These are phyloP conservation scores for Flaveria floridana DNA, from an alignment of 140 eudicot genomes.

Conservation along the genomic window DNA sequence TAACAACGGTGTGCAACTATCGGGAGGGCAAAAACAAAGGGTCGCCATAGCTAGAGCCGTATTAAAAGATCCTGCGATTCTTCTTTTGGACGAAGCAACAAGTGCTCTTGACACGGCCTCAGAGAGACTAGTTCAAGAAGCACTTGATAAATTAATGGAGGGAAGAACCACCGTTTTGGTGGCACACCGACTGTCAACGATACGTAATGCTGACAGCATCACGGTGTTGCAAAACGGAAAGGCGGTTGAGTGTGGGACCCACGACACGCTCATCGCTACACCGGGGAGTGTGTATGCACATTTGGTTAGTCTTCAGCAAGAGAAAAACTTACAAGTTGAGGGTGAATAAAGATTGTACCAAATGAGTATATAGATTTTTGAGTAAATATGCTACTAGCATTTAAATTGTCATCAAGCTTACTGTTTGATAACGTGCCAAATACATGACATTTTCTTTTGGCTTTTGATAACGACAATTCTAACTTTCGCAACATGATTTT, in stretches of 20 bases:
- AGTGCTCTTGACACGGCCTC: constrained; percentile 78
- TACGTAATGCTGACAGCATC: constrained; percentile 60
- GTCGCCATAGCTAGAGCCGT: constrained; percentile 89
- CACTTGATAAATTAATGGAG: constrained; percentile 64
- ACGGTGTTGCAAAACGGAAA: constrained; percentile 68
- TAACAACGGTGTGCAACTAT: constrained; percentile 63
- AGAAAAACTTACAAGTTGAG: constrained; percentile 28
- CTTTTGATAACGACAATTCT: not conserved
- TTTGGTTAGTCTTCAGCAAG: constrained; percentile 59
- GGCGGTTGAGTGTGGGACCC: constrained; percentile 66
- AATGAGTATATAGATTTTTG: not conserved
- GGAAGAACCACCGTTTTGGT: constrained; percentile 67
- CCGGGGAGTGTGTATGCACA: constrained; percentile 51
- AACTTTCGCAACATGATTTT: not conserved
- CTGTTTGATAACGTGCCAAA: not conserved
- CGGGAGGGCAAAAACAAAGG: constrained; percentile 95
- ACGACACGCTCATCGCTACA: constrained; percentile 48
- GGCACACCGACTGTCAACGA: constrained; percentile 74
- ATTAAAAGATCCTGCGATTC: constrained; percentile 60
- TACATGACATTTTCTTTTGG: not conserved
- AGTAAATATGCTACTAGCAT: not conserved
- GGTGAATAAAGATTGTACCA: not conserved
- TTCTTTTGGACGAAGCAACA: constrained; percentile 88
- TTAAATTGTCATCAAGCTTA: not conserved
- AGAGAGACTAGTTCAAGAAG: constrained; percentile 74